phyloP scores from a whole-genome alignment of 441 rosid species.

The Gossypium trilobum region DNA sequence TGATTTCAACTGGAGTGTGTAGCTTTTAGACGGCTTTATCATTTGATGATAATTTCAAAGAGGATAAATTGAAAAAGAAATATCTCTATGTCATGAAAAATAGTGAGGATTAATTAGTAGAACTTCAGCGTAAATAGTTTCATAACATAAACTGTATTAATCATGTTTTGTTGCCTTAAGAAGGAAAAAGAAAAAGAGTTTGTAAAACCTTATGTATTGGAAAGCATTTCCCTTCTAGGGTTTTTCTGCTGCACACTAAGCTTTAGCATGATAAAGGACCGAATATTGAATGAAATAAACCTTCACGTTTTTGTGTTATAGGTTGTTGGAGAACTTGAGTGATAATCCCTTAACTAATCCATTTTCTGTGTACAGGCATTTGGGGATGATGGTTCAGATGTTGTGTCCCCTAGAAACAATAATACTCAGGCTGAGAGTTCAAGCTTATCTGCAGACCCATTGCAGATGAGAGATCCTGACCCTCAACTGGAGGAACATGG shows the following conservation, averaged over 20 bases:
- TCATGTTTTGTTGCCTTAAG: background rate
- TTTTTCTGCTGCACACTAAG: background rate
- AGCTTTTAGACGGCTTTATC: background rate
- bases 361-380: constrained; percentile 46
- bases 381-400: constrained; percentile 77
- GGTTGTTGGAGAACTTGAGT: background rate
- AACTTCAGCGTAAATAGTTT: background rate
- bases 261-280: background rate
- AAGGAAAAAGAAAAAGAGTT: constrained; percentile 1
- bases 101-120: background rate
- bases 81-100: background rate
- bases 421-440: constrained; percentile 39
- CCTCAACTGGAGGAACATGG: constrained; percentile 46
- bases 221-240: background rate
- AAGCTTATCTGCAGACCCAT: constrained; percentile 35
- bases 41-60: background rate
- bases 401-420: constrained; percentile 50
- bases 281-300: background rate
- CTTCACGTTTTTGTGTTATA: background rate
- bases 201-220: background rate
- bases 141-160: background rate
- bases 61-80: background rate
- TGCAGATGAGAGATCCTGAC: constrained; percentile 37
- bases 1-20: background rate
- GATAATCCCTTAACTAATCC: background rate